Conservation (phyloP, 225 moss, liverwort and hornwort species). For the Pseudoscleropodium purum region DNA sequence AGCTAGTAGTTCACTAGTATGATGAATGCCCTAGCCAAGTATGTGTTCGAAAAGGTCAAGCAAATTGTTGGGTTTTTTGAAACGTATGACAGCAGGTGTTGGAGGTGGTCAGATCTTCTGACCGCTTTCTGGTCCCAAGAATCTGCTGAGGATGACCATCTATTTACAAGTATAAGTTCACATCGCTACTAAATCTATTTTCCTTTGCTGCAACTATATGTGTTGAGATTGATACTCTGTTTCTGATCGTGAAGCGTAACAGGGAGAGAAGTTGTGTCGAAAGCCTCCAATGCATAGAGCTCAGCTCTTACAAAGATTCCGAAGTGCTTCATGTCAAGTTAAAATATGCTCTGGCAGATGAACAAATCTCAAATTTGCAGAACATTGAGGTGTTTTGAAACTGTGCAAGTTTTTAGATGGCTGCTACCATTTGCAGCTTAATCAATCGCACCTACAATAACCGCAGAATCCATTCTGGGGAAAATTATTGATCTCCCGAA, state of each 20-base stretch:
- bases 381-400: neutral
- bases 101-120: slow-evolving; percentile 7
- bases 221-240: neutral
- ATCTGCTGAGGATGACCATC: neutral
- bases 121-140: neutral
- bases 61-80: neutral
- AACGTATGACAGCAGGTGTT: neutral
- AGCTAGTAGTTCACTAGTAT: neutral
- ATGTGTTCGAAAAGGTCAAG: neutral
- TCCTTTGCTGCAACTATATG: neutral
- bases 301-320: neutral
- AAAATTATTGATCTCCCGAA: neutral
- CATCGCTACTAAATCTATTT: neutral
- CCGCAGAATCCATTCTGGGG: neutral
- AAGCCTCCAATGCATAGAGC: too few relatives aligned
- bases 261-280: neutral
- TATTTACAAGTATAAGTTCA: neutral
- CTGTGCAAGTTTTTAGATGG: neutral
- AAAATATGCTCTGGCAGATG: neutral
- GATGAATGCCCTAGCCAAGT: neutral
- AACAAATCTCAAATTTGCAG: neutral
- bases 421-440: neutral
- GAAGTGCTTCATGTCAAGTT: neutral
- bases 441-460: neutral
- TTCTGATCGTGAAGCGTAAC: neutral